Evolutionary conservation across 257 asterid species (phyloP).

Genomic region (Nicotiana undulata): DNA sequence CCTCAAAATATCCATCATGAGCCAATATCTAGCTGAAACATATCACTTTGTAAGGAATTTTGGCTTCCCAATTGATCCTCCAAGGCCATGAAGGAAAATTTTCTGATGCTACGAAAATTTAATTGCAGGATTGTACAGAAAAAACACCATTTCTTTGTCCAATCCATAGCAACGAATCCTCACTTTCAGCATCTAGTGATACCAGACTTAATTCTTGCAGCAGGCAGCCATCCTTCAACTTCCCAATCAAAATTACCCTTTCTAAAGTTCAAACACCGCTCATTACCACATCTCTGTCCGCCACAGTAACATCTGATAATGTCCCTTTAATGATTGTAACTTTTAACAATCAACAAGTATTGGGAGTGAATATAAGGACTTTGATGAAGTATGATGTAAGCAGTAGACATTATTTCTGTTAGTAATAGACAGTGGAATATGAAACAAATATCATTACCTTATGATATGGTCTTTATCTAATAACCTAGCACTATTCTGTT

Average conservation of each 20-base stretch:
- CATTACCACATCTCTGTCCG: not conserved
- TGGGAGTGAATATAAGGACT: not conserved
- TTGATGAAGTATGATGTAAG: not conserved
- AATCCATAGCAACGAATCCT: not conserved
- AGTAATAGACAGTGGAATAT: not conserved
- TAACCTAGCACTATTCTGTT: not conserved
- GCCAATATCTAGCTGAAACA: not conserved
- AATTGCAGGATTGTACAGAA: not conserved
- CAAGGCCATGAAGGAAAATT: not conserved
- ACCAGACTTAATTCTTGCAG: not conserved
- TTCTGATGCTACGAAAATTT: not conserved
- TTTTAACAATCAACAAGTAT: not conserved
- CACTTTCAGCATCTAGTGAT: not conserved
- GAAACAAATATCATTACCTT: not conserved
- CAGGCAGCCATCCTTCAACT: not conserved
- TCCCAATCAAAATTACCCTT: not conserved
- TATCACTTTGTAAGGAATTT: not conserved
- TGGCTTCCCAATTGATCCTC: not conserved
- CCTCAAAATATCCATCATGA: not conserved
- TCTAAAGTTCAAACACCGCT: not conserved
- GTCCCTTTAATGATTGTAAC: not conserved
- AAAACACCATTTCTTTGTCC: not conserved
- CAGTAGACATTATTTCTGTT: not conserved
- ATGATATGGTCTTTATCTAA: not conserved
- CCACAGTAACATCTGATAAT: not conserved